Percentiles rank a stretch among this genome's conserved stretches.
phyloP scores from a whole-genome alignment of 2,329 filamentous ascomycete species.

The Verticillium tricorpus region DNA sequence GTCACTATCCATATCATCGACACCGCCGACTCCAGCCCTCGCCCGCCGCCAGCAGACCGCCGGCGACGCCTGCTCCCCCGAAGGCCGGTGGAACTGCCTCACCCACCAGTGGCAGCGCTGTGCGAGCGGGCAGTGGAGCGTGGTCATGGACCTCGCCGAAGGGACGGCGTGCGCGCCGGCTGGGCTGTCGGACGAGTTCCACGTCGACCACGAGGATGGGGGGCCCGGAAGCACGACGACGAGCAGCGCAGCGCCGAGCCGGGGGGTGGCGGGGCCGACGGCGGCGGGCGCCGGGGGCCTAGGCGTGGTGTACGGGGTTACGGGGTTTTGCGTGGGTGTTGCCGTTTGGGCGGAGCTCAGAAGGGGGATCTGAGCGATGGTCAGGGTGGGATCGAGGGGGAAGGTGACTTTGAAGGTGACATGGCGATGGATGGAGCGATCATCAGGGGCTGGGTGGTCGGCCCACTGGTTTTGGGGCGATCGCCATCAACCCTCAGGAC shows the following conservation, averaged over 20 bases:
- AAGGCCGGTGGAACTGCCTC: slow-evolving; percentile 55
- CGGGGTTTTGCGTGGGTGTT: background rate
- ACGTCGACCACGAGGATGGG: slow-evolving; percentile 21
- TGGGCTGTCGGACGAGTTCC: slow-evolving; percentile 36
- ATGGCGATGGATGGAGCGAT: too few species aligned
- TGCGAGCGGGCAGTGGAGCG: slow-evolving; percentile 41
- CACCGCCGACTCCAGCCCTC: background rate
- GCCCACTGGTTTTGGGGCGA: too few species aligned
- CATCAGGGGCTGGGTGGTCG: too few species aligned
- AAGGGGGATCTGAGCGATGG: background rate
- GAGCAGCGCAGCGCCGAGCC: background rate
- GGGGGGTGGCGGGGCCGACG: background rate
- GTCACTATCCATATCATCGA: background rate
- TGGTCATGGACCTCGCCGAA: slow-evolving; percentile 33
- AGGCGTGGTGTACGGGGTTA: background rate
- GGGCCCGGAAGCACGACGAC: background rate
- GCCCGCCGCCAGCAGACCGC: slow-evolving; percentile 20
- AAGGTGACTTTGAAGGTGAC: too few species aligned
- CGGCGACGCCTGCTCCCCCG: slow-evolving; percentile 35
- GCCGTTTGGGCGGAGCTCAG: background rate
- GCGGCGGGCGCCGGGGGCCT: background rate
- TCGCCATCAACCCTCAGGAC: too few species aligned
- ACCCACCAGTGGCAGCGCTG: slow-evolving; percentile 44
- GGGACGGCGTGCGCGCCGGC: slow-evolving; percentile 41
- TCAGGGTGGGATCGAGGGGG: too few species aligned